Evolutionary conservation across 495 filamentous ascomycete species (phyloP).

Genomic region (Trichoderma gamsii): DNA sequence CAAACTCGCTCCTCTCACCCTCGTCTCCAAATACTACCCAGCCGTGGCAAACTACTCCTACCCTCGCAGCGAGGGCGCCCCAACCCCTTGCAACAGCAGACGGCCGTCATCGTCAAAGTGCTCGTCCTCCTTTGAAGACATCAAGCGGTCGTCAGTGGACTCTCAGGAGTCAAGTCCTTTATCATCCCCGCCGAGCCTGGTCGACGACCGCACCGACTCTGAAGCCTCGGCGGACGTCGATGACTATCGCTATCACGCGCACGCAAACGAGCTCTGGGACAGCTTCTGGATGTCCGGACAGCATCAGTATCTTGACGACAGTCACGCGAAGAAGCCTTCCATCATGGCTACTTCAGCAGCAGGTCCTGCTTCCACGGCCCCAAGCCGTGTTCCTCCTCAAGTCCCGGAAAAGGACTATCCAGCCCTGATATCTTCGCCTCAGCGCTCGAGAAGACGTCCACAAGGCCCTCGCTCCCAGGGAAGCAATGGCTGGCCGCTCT

Average conservation of each 20-base stretch:
- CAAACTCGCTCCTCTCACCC: slow-evolving; percentile 16
- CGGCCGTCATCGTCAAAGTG: neutral
- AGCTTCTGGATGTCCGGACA: slow-evolving; percentile 8
- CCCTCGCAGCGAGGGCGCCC: slow-evolving; percentile 10
- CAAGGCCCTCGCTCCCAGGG: neutral
- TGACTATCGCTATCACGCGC: slow-evolving; percentile 4
- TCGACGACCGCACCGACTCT: slow-evolving; percentile 18
- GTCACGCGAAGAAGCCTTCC: no score
- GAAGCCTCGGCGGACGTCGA: slow-evolving; percentile 15
- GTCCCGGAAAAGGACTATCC: slow-evolving; percentile 9
- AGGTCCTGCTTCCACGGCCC: neutral
- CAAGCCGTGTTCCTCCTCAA: neutral
- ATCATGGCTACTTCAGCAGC: neutral
- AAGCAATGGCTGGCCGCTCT: slow-evolving; percentile 13
- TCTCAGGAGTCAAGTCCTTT: neutral
- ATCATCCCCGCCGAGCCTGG: slow-evolving; percentile 4
- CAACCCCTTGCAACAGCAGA: neutral
- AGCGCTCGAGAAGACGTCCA: neutral
- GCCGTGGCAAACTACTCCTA: slow-evolving; percentile 17
- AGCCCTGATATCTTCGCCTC: slow-evolving; percentile 13
- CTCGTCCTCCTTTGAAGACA: neutral
- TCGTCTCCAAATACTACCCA: slow-evolving; percentile 14
- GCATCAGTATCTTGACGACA: neutral
- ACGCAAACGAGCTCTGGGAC: slow-evolving; percentile 15
- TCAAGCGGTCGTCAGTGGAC: slow-evolving; percentile 7